Conservation (phyloP, 2,329 filamentous ascomycete species). For the Pseudogymnoascus verrucosus region DNA sequence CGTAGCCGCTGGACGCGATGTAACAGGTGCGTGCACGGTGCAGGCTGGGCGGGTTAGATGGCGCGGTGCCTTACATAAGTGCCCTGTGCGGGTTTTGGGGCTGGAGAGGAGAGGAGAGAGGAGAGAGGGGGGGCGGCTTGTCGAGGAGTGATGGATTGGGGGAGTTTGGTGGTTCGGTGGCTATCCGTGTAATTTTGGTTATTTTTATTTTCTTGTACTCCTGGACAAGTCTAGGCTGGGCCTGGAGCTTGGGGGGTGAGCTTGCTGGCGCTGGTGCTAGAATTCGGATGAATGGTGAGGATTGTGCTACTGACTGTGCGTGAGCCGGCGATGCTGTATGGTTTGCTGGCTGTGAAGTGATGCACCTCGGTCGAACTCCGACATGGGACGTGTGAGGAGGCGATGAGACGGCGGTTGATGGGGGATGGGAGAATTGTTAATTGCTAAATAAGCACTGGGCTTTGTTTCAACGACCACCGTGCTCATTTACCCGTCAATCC, state of each 20-base stretch:
- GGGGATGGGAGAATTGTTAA: neutral
- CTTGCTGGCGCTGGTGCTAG: neutral
- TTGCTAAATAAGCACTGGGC: neutral
- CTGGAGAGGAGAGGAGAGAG: neutral
- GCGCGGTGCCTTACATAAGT: neutral
- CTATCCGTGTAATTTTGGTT: constrained; percentile 1
- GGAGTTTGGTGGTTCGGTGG: neutral
- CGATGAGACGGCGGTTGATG: neutral
- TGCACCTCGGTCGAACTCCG: neutral
- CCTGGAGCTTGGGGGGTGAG: neutral
- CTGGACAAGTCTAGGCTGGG: neutral
- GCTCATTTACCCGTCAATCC: neutral
- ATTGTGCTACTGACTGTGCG: neutral
- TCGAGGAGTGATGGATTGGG: neutral
- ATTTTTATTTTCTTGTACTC: neutral
- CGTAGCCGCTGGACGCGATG: constrained; percentile 5
- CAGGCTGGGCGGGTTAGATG: neutral
- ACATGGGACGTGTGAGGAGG: neutral
- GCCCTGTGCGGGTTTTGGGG: constrained; percentile 1
- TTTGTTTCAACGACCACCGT: constrained; percentile 2
- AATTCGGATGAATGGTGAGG: neutral
- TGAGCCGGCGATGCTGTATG: neutral
- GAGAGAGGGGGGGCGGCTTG: no score
- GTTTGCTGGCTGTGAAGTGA: neutral
- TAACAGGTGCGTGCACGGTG: neutral